These are phyloP conservation scores for Tetradesmus lagerheimii DNA, from an alignment of 139 green algal species.

Conservation along the genomic window DNA sequence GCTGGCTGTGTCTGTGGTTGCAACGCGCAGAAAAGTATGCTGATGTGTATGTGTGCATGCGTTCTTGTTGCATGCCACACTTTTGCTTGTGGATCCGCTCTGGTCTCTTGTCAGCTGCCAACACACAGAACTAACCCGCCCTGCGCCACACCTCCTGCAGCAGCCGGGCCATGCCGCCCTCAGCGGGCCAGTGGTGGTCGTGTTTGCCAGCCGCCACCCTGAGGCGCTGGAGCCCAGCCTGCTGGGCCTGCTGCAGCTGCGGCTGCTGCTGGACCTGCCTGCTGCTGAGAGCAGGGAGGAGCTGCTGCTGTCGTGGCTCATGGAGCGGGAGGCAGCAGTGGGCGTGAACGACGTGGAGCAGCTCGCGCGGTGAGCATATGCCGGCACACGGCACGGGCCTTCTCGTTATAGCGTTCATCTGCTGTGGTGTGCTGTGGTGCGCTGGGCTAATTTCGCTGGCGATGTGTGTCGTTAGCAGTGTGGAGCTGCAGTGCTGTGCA, in stretches of 20 bases:
- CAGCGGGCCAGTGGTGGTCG: not conserved
- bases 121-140: not conserved
- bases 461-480: not conserved
- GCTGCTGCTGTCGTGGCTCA: conserved; percentile 38
- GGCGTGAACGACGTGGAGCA: conserved; percentile 38
- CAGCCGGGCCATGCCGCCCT: not conserved
- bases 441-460: no score
- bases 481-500: not conserved
- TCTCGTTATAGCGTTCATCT: no score
- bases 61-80: not conserved
- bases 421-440: conserved; percentile 1
- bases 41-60: not conserved
- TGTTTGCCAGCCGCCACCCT: conserved; percentile 10
- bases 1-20: no score
- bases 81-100: not conserved
- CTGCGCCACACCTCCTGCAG: not conserved
- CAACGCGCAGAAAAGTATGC: no score
- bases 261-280: conserved; percentile 36
- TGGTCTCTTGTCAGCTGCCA: not conserved
- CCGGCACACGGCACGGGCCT: not conserved
- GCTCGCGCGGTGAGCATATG: conserved; percentile 21
- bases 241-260: conserved; percentile 10
- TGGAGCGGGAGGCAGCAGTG: conserved; percentile 35
- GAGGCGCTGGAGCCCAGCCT: conserved; percentile 24
- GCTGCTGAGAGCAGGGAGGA: conserved; percentile 11